phyloP scores from a whole-genome alignment of 805 yeast genomes.

The Komagataella populi region DNA sequence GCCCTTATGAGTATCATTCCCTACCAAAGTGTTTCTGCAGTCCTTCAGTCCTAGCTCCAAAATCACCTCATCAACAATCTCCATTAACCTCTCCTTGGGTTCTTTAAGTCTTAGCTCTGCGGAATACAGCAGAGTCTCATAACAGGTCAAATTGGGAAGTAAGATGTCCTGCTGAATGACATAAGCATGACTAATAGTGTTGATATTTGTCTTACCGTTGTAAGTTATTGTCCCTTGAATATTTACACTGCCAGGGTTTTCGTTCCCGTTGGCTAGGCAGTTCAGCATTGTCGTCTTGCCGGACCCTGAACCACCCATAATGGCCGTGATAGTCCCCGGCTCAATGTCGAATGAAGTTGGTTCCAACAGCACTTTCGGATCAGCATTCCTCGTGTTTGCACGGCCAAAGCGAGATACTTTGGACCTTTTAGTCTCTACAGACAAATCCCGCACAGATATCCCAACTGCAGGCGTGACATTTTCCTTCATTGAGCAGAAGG shows the following conservation, averaged over 20 bases:
- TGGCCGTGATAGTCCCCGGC: constrained; percentile 56
- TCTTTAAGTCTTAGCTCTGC: constrained; percentile 57
- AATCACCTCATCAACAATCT: constrained; percentile 46
- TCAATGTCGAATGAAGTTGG: constrained; percentile 42
- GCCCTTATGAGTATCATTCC: constrained; percentile 38
- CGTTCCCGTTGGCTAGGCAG: constrained; percentile 38
- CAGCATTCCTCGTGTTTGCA: not conserved
- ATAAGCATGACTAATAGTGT: constrained; percentile 35
- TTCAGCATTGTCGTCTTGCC: constrained; percentile 77
- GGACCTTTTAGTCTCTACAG: not conserved
- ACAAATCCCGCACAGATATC: not conserved
- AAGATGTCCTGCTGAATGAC: constrained; percentile 67
- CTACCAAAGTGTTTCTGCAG: constrained; percentile 45
- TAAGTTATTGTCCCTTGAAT: constrained; percentile 27
- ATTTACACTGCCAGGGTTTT: constrained; percentile 16
- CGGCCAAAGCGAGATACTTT: not conserved
- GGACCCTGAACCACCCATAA: constrained; percentile 80
- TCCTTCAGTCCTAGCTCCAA: constrained; percentile 53
- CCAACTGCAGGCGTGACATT: not conserved
- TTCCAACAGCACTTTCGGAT: not conserved
- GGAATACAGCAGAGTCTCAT: constrained; percentile 56
- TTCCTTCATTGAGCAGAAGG: not conserved
- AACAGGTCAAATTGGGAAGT: constrained; percentile 57
- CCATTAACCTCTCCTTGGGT: constrained; percentile 24
- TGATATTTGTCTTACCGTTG: constrained; percentile 19